Conservation (phyloP, 2,329 filamentous ascomycete species). For the Ophiocordyceps camponoti-saundersi region DNA sequence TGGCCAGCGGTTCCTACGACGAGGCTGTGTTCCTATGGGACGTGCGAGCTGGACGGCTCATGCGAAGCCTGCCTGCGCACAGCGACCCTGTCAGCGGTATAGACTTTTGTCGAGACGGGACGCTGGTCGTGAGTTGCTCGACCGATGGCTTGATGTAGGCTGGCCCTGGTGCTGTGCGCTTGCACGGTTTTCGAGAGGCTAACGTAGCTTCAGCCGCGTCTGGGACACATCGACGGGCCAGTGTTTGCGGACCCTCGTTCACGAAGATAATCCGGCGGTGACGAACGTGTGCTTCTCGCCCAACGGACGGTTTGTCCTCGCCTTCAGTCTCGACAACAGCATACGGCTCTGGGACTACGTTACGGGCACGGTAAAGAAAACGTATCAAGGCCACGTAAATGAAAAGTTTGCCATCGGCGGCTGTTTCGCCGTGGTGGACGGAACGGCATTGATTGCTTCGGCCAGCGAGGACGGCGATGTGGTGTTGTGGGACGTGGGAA, state of each 20-base stretch:
- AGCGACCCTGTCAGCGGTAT: conserved; percentile 89
- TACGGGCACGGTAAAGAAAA: conserved; percentile 81
- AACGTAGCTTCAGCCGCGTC: conserved; percentile 42
- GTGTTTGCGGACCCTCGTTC: conserved; percentile 83
- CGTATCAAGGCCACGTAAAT: conserved; percentile 86
- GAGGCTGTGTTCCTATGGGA: conserved; percentile 98
- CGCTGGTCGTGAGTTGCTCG: conserved; percentile 78
- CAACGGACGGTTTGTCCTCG: conserved; percentile 84
- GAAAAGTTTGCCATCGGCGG: conserved; percentile 70
- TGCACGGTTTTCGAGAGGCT: background rate
- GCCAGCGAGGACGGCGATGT: conserved; percentile 80
- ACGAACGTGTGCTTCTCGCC: conserved; percentile 83
- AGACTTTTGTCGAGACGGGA: conserved; percentile 84
- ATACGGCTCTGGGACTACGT: conserved; percentile 93
- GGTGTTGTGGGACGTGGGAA: conserved; percentile 79
- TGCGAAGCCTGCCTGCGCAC: conserved; percentile 84
- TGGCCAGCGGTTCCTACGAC: conserved; percentile 89
- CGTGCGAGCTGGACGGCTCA: conserved; percentile 68
- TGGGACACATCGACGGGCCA: conserved; percentile 96
- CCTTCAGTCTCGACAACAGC: conserved; percentile 80
- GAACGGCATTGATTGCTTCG: conserved; percentile 49
- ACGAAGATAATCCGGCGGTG: conserved; percentile 88
- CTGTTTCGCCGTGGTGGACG: conserved; percentile 49
- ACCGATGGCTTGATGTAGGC: conserved; percentile 76
- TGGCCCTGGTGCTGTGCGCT: background rate